phyloP scores from a whole-genome alignment of 305 asterid species.

The Fraxinus ornus region DNA sequence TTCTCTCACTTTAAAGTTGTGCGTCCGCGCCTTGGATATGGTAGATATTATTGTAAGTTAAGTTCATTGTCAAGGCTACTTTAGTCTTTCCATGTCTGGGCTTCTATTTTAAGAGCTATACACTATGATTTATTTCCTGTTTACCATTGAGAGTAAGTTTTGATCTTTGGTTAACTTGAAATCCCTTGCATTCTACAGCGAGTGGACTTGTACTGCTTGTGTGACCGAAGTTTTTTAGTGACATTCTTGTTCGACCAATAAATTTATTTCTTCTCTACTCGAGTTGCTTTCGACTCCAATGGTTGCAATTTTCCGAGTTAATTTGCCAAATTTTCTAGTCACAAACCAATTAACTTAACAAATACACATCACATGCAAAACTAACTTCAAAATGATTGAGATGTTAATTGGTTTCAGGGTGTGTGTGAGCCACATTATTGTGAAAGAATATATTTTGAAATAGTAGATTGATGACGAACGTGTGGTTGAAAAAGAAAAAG shows the following conservation, averaged over 20 bases:
- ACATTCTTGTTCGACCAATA: neutral
- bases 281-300: neutral
- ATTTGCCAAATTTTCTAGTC: neutral
- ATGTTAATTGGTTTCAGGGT: neutral
- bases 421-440: too few species aligned
- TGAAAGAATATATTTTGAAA: too few species aligned
- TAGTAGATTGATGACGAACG: too few species aligned
- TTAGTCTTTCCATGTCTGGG: neutral
- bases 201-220: neutral
- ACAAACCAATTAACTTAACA: neutral
- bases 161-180: neutral
- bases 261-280: neutral
- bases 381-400: neutral
- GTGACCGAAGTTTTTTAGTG: neutral
- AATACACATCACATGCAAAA: neutral
- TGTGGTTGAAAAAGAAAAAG: too few species aligned
- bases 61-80: neutral
- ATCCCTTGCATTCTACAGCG: neutral
- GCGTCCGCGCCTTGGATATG: neutral
- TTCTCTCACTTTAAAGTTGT: too few species aligned
- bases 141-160: too few species aligned
- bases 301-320: neutral
- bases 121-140: neutral
- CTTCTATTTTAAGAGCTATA: neutral
- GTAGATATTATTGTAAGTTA: neutral